phyloP scores from a whole-genome alignment of 306 rosid genomes.

The Vigna trinervia region DNA sequence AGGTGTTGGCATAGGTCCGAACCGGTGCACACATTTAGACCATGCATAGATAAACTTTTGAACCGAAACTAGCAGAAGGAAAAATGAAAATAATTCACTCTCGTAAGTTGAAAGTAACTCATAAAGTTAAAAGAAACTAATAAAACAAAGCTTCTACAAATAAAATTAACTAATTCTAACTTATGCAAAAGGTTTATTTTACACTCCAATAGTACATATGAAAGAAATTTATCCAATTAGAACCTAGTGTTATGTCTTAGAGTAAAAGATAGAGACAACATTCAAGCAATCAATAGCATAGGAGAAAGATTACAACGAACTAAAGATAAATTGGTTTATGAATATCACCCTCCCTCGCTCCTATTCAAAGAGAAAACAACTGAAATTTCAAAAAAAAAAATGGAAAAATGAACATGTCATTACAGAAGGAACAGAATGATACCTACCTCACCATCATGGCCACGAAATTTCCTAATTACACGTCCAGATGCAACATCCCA shows the following conservation, averaged over 20 bases:
- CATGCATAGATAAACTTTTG: neutral
- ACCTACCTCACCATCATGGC: conserved; percentile 90
- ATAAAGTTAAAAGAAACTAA: neutral
- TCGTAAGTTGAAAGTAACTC: neutral
- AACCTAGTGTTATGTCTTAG: neutral
- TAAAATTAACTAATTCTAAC: neutral
- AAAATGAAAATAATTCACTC: neutral
- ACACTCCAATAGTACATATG: neutral
- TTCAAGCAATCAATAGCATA: conserved; percentile 2
- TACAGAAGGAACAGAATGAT: neutral
- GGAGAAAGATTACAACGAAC: neutral
- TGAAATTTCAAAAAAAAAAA: no score
- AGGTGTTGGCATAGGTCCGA: neutral
- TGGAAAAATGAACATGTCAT: neutral
- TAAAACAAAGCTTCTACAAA: neutral
- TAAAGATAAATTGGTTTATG: neutral
- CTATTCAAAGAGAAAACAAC: neutral
- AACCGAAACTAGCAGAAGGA: neutral
- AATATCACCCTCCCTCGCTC: neutral
- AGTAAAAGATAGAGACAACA: neutral
- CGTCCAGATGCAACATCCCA: conserved; percentile 92
- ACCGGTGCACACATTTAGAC: neutral
- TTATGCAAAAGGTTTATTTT: neutral
- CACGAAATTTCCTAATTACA: conserved; percentile 87
- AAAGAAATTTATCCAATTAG: neutral